Conservation (phyloP, 2,329 filamentous ascomycete genomes). For the Aspergillus terreus region DNA sequence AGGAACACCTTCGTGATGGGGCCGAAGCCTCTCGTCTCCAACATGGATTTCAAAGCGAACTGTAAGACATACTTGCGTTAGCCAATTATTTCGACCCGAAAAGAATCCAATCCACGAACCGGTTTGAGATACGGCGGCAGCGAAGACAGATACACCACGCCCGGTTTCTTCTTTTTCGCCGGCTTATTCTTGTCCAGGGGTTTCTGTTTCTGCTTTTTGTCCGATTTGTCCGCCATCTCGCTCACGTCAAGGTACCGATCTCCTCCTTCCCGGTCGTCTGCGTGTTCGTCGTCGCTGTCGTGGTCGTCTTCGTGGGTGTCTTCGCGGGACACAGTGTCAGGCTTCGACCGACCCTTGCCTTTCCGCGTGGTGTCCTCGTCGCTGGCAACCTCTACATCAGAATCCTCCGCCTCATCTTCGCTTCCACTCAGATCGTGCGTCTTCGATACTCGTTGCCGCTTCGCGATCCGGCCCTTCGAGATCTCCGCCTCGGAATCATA, state of each 20-base stretch:
- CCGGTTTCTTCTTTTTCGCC: slow-evolving; percentile 33
- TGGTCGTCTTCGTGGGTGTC: slow-evolving; percentile 13
- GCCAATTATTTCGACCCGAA: too few species aligned
- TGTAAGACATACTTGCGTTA: too few species aligned
- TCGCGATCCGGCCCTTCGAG: slow-evolving; percentile 35
- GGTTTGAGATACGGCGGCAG: slow-evolving; percentile 47
- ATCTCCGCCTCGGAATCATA: slow-evolving; percentile 45
- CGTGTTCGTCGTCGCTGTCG: slow-evolving; percentile 7
- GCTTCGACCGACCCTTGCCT: background rate
- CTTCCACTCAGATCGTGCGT: slow-evolving; percentile 41
- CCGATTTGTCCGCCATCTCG: too few species aligned
- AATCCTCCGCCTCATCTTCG: slow-evolving; percentile 35
- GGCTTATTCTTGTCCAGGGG: slow-evolving; percentile 16
- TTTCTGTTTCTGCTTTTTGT: slow-evolving; percentile 4
- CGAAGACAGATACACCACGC: slow-evolving; percentile 44
- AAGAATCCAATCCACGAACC: too few species aligned
- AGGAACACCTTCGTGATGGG: slow-evolving; percentile 45
- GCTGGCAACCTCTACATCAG: slow-evolving; percentile 10
- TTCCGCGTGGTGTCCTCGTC: slow-evolving; percentile 12
- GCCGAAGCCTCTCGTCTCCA: slow-evolving; percentile 38
- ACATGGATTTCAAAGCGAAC: slow-evolving; percentile 41
- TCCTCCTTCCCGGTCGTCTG: background rate
- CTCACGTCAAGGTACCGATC: background rate
- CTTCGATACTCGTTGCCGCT: slow-evolving; percentile 28
- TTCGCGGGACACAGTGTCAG: background rate